Conservation (phyloP, 805 yeast species). For the Alloascoidea hylecoeti region DNA sequence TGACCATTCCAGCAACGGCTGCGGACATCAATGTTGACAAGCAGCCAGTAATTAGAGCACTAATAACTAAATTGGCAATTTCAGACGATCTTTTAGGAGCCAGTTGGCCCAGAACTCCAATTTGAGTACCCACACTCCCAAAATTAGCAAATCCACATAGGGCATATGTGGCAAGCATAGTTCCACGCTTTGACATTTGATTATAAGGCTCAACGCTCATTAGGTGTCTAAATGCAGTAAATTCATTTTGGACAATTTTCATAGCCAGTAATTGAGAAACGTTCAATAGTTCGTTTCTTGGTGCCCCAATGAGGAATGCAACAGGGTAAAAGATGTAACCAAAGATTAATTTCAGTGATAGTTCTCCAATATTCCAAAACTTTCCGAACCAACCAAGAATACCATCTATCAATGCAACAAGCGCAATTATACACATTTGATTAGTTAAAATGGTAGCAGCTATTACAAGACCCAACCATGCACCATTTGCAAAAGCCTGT, state of each 20-base stretch:
- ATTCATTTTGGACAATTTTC: constrained; percentile 50
- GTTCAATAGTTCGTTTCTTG: constrained; percentile 33
- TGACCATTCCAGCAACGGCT: constrained; percentile 48
- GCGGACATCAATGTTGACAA: constrained; percentile 41
- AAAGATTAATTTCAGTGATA: constrained; percentile 39
- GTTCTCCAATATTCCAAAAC: constrained; percentile 40
- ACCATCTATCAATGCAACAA: constrained; percentile 41
- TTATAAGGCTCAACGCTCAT: constrained; percentile 29
- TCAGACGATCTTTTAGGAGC: constrained; percentile 35
- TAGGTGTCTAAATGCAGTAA: constrained; percentile 31
- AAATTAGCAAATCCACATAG: constrained; percentile 51
- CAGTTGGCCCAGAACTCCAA: constrained; percentile 43
- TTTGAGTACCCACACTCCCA: constrained; percentile 45
- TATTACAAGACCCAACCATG: constrained; percentile 39
- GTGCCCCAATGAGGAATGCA: constrained; percentile 43
- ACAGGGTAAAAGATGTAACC: constrained; percentile 47
- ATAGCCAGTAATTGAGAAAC: constrained; percentile 38
- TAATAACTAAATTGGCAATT: constrained; percentile 28
- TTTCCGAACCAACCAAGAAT: constrained; percentile 45
- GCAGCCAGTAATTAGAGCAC: constrained; percentile 38
- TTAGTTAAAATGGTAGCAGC: constrained; percentile 45
- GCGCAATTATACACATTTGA: constrained; percentile 44
- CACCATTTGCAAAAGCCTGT: constrained; percentile 46
- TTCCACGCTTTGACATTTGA: constrained; percentile 33
- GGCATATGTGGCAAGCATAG: constrained; percentile 43